A percentile compares a stretch with the other conserved stretches of the same genome.
Evolutionary conservation across 495 filamentous ascomycete genomes (phyloP).

Genomic region (Cercophora samala): DNA sequence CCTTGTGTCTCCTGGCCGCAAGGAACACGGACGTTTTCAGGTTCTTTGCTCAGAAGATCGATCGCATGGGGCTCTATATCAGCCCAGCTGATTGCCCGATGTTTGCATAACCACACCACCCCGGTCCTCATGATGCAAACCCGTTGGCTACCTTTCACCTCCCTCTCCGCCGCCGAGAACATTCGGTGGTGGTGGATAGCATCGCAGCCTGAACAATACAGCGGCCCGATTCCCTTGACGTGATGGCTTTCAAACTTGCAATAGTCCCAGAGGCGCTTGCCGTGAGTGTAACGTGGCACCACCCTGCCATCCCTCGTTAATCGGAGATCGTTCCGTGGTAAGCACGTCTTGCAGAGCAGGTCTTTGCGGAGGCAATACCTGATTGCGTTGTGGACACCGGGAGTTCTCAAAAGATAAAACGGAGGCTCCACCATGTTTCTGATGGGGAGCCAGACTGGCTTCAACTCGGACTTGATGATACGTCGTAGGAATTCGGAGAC

Average conservation of each 20-base stretch:
- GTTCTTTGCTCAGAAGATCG: background rate
- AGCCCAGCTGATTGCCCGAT: background rate
- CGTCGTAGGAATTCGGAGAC: background rate
- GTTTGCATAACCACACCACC: background rate
- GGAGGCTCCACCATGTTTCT: too few species aligned
- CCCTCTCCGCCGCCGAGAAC: background rate
- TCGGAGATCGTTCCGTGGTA: constrained; percentile 14
- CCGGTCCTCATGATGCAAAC: background rate
- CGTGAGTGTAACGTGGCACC: background rate
- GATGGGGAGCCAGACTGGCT: too few species aligned
- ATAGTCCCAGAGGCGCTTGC: background rate
- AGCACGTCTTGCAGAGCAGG: constrained; percentile 7
- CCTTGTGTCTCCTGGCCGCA: too few species aligned
- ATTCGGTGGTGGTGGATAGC: background rate
- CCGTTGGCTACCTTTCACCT: background rate
- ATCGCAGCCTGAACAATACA: background rate
- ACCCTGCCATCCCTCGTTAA: background rate
- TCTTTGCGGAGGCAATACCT: background rate
- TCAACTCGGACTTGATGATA: background rate
- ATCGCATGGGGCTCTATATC: background rate
- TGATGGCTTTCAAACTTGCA: background rate
- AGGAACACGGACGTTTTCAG: too few species aligned
- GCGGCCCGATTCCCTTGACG: background rate
- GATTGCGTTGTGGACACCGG: background rate
- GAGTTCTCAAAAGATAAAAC: background rate